Conservation (phyloP, 257 asterid genomes). For the Fraxinus anomala region DNA sequence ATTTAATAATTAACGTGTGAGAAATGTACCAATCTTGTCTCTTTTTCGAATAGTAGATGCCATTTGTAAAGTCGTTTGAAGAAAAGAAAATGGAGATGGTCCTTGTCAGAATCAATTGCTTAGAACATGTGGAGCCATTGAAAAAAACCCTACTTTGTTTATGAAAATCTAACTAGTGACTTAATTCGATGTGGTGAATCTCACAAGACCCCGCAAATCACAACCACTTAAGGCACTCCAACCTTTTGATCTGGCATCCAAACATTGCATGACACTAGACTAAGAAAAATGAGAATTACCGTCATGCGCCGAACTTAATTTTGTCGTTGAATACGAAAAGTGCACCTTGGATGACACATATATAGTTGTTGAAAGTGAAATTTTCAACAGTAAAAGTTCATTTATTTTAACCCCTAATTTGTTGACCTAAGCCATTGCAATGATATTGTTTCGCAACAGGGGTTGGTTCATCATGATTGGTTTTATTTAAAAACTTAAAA, state of each 20-base stretch:
- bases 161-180: slow-evolving; percentile 20
- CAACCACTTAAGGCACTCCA: slow-evolving; percentile 31
- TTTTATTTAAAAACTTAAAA: too few relatives aligned
- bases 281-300: not conserved
- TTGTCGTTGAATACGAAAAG: not conserved
- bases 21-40: not conserved
- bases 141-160: not conserved
- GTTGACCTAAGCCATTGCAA: not conserved
- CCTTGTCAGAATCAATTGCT: slow-evolving; percentile 20
- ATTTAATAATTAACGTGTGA: not conserved
- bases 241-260: not conserved
- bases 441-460: not conserved
- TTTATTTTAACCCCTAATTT: not conserved
- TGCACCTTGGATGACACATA: not conserved
- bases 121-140: slow-evolving; percentile 29
- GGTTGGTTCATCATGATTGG: not conserved
- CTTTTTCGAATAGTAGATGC: not conserved
- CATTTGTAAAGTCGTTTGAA: not conserved
- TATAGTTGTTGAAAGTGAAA: not conserved
- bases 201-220: slow-evolving; percentile 44
- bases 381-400: not conserved
- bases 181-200: slow-evolving; percentile 34
- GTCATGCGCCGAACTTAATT: not conserved
- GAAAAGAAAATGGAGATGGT: slow-evolving; percentile 17
- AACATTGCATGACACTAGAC: not conserved